Conservation (phyloP, 2,329 filamentous ascomycete genomes). For the Diaporthe ilicicola region DNA sequence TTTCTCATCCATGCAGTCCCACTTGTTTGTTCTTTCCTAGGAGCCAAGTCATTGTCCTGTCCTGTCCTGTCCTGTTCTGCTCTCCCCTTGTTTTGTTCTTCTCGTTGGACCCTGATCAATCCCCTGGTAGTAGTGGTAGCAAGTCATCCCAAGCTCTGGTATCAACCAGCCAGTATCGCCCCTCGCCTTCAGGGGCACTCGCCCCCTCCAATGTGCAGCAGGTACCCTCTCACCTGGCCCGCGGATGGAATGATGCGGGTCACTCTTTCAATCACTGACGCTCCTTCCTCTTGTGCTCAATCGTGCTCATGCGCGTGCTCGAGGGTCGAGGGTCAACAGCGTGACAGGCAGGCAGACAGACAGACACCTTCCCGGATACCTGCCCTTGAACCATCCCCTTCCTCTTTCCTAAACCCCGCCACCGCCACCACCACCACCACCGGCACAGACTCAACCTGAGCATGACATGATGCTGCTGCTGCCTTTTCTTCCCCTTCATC, state of each 20-base stretch:
- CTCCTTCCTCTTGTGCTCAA: background rate
- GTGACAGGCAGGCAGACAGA: no score
- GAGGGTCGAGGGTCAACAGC: no score
- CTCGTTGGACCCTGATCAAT: background rate
- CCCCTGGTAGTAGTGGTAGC: background rate
- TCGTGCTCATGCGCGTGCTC: no score
- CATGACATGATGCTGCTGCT: background rate
- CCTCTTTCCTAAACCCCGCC: background rate
- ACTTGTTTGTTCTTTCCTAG: background rate
- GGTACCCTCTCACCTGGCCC: background rate
- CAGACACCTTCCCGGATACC: background rate
- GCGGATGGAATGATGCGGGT: background rate
- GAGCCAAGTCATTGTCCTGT: background rate
- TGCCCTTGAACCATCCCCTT: background rate
- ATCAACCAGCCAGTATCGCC: background rate
- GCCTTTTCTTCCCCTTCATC: background rate
- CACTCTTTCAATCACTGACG: background rate
- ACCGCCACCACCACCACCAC: background rate
- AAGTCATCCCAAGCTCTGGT: background rate
- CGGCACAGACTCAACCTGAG: background rate
- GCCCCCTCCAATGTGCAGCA: background rate
- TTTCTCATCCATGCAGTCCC: background rate
- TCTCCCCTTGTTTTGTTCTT: background rate
- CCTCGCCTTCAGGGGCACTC: no score
- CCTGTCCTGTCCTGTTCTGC: background rate